phyloP scores from a whole-genome alignment of 2,329 filamentous ascomycete genomes.

The Arthrobotrys iridis region DNA sequence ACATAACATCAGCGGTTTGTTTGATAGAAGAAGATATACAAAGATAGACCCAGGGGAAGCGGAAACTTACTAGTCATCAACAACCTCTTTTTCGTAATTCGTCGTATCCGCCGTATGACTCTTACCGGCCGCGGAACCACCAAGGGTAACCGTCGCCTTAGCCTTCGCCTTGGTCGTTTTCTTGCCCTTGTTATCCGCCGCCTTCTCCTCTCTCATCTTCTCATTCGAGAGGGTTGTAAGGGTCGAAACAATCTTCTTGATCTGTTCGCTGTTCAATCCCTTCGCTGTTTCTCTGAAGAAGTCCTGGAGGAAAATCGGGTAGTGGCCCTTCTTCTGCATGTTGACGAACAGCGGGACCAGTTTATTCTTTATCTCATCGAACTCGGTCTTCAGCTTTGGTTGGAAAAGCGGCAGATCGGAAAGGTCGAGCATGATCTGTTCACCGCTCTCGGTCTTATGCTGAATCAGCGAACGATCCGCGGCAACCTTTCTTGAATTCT shows the following conservation, averaged over 20 bases:
- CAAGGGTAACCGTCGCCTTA: conserved; percentile 81
- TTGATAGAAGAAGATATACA: not conserved
- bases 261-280: conserved; percentile 88
- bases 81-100: conserved; percentile 77
- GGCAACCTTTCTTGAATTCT: conserved; percentile 72
- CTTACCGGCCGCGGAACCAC: conserved; percentile 66
- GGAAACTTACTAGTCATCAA: conserved; percentile 81
- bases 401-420: conserved; percentile 84
- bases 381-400: conserved; percentile 85
- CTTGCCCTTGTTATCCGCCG: conserved; percentile 90
- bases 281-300: conserved; percentile 87
- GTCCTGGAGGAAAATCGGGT: conserved; percentile 87
- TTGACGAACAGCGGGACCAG: conserved; percentile 79
- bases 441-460: conserved; percentile 70
- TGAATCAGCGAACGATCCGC: conserved; percentile 67
- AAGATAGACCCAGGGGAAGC: not conserved
- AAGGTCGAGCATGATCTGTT: conserved; percentile 73
- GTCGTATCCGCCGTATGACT: conserved; percentile 72
- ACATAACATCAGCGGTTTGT: not conserved
- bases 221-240: conserved; percentile 94
- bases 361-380: conserved; percentile 78
- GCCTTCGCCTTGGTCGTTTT: conserved; percentile 97
- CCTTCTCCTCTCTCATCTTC: conserved; percentile 99
- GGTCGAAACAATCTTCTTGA: conserved; percentile 91
- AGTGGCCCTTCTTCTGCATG: conserved; percentile 88